Base-by-base conservation (phyloP, 2,329 filamentous ascomycete genomes). In the Massarina eburnea region DNA sequence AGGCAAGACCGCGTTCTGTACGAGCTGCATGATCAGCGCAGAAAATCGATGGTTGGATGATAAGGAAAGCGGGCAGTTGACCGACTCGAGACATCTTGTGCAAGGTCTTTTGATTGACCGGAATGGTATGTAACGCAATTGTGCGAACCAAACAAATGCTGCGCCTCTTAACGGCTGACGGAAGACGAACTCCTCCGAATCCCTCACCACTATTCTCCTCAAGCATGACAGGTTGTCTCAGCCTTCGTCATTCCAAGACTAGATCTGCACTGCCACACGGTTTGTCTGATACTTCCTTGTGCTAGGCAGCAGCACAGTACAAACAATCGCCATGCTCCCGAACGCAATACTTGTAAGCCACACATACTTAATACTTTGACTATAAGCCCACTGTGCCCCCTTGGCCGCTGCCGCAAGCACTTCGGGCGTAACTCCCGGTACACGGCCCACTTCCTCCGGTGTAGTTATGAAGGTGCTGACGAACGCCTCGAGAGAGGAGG, bases 261-360 rank as follows among this genome's bases (percentile, higher is more conserved):
- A 61, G 18, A 66, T 58, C 12, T 63, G 60, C 7, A 66, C 64
- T 4, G 62, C 62, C 15, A 67, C 58, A 27, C 60, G 58, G 27
- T 65, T 67, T 0, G 62, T 66, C 41, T 62, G 56, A 41, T 66
- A 66, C 49, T 64, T 67, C 52, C 59, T 60, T 2, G 62, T 66
- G 36, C 59, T 66, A 3, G 62, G 64, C 20, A 67, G 39, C 21
- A 62, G 18, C 4, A 65, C 20, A n/a, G 61, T 60, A 38, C 62
- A 66, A 10, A 67, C 22, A 12, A 64, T 57, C 8, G 61, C 62
- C n/a, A 65, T 58, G 20, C 51, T 49, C 3, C 62, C 64, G 35
- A 67, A 66, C 1, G 60, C 62, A 42, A 67, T 63, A 19, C 49
- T 64, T 8, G 61, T 64, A 30, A 62, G 57, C 58, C 61, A 66